Evolutionary conservation across 2,329 filamentous ascomycete species (phyloP), one percentile per base, ranked within the genome.

Genomic region (Cadophora luteo-olivacea): DNA sequence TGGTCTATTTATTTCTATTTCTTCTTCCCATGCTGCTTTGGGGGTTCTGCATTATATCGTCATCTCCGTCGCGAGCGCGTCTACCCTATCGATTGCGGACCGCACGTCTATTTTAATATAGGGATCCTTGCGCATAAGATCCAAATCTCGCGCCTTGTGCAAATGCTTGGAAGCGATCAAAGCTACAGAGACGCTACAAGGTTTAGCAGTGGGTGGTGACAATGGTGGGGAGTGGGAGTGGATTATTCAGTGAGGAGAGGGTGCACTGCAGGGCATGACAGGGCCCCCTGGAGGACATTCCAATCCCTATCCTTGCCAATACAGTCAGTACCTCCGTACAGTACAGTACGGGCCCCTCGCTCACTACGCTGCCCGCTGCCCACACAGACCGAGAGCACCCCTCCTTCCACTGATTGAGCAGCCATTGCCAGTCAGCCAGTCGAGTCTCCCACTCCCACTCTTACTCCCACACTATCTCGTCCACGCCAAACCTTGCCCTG

Each of bases 101-200:
- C 25, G 12, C 52, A 54, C 62, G 33, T 65, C 62, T 57, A 58
- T 65, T 65, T 57, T 48, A 65, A 57, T 57, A 65, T 57, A 65
- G 36, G 62, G 11, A 64, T 54, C 61, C 61, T 49, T 64, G 61
- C 61, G 61, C 62, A 64, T 64, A 64, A 64, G 62, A 63, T 64
- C 51, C 49, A 51, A 64, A 57, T 55, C 32, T 52, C 48, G 22
- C 61, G 61, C 61, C 61, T 64, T 19, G 48, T 45, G 24, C 33
- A 38, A 64, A 64, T 64, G 62, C 62, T 64, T 64, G 62, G 62
- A 64, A 55, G 51, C 62, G 49, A 64, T 64, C 48, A 32, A 52
- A 64, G 61, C 61, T 41, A 41, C 55, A 22, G 29, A 7, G 36
- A 38, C 19, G 36, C 3, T 25, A 22, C 36, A 32, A 25, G 61